Conservation (phyloP, 305 asterid species). For the Fraxinus nigra region DNA sequence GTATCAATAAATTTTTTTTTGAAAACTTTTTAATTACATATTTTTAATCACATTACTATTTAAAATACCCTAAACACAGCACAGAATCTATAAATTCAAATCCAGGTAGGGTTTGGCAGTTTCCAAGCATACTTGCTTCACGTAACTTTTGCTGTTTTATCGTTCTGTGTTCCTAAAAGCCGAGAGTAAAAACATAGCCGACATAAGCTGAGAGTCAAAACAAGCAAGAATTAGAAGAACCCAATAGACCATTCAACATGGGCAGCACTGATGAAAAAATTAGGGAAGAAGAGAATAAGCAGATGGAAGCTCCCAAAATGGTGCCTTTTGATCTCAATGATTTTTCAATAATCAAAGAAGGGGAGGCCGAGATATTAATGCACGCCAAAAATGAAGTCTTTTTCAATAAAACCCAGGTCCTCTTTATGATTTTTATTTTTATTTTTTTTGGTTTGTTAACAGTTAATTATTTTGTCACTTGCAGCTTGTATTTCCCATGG, state of each 20-base stretch:
- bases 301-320: conserved; percentile 21
- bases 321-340: conserved; percentile 63
- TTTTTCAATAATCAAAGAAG: conserved; percentile 67
- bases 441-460: neutral
- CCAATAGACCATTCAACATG: conserved; percentile 30
- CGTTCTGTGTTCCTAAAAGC: neutral
- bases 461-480: neutral
- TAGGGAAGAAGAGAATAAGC: conserved; percentile 39
- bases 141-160: neutral
- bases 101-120: conserved; percentile 14
- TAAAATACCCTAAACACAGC: no score
- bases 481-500: neutral
- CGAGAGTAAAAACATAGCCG: neutral
- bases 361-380: conserved; percentile 95
- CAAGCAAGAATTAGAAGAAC: neutral
- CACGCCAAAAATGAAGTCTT: conserved; percentile 83
- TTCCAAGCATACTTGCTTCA: neutral
- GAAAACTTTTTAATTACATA: no score
- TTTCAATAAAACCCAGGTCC: conserved; percentile 86
- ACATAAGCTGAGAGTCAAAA: neutral
- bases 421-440: neutral
- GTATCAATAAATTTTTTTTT: no score
- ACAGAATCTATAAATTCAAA: neutral
- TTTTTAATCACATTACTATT: no score
- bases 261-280: conserved; percentile 35